Evolutionary conservation across 106 monocot species (phyloP).

Genomic region (Platanthera guangdongensis): DNA sequence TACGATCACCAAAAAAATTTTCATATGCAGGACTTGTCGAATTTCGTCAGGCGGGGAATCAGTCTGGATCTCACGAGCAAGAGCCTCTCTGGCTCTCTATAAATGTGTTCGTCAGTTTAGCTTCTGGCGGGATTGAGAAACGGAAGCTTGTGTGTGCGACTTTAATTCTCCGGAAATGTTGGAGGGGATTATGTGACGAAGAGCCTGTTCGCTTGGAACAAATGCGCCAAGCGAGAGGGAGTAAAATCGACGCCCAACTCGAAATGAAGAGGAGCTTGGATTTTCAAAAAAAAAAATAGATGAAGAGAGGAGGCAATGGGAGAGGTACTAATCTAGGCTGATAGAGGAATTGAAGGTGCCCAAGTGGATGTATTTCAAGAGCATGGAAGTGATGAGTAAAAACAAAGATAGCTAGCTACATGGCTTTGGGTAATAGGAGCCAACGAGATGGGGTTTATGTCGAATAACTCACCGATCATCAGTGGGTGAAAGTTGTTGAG

Average conservation of each 20-base stretch:
- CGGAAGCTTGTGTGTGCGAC: too few relatives aligned
- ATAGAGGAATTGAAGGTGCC: slow-evolving; percentile 95
- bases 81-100: too few relatives aligned
- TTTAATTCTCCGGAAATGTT: slow-evolving; percentile 18
- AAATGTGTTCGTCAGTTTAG: too few relatives aligned
- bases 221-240: slow-evolving; percentile 95
- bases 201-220: slow-evolving; percentile 70
- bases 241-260: slow-evolving; percentile 82
- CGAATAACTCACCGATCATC: slow-evolving; percentile 74
- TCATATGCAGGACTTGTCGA: too few relatives aligned
- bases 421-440: slow-evolving; percentile 48
- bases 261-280: slow-evolving; percentile 82
- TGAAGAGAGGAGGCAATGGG: slow-evolving; percentile 78
- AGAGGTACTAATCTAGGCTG: slow-evolving; percentile 67
- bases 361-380: slow-evolving; percentile 66
- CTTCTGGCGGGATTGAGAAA: too few relatives aligned
- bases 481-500: slow-evolving; percentile 85
- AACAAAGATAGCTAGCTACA: slow-evolving; percentile 9
- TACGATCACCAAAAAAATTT: too few relatives aligned
- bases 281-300: slow-evolving; percentile 94
- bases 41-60: too few relatives aligned
- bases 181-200: slow-evolving; percentile 79
- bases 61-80: too few relatives aligned
- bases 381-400: slow-evolving; percentile 25
- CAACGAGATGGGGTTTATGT: slow-evolving; percentile 81